phyloP scores from a whole-genome alignment of 345 rosid genomes.

The Heritiera fomes region DNA sequence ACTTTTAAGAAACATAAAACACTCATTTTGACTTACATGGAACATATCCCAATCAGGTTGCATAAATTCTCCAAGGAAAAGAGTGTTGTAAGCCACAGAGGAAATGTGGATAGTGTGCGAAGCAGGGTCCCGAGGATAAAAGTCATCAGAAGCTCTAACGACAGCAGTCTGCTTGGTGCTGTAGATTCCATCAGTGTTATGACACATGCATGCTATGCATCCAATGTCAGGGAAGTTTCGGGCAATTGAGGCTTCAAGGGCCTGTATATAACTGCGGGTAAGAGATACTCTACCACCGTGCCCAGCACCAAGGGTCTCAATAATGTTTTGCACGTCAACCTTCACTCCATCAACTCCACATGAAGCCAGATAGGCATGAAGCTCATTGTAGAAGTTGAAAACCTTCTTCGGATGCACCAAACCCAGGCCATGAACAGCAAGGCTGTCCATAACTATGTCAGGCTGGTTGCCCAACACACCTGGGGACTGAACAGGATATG shows the following conservation, averaged over 20 bases:
- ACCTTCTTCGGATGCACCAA: conserved; percentile 92
- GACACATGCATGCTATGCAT: conserved; percentile 97
- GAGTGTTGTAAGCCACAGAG: conserved; percentile 84
- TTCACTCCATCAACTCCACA: conserved; percentile 97
- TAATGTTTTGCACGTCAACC: conserved; percentile 93
- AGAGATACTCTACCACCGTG: conserved; percentile 95
- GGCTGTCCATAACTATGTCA: conserved; percentile 90
- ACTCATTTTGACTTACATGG: conserved; percentile 62
- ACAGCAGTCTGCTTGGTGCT: conserved; percentile 94
- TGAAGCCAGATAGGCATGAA: conserved; percentile 88
- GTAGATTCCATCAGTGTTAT: conserved; percentile 88
- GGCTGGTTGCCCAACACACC: conserved; percentile 94
- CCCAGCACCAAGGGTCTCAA: conserved; percentile 95
- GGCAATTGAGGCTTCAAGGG: conserved; percentile 86
- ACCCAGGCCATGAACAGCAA: conserved; percentile 85
- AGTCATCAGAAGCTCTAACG: conserved; percentile 96
- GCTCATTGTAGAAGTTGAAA: conserved; percentile 93
- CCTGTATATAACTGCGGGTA: conserved; percentile 82
- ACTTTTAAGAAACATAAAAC: neutral
- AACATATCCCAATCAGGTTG: conserved; percentile 99
- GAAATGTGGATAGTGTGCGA: conserved; percentile 96
- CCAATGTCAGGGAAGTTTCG: conserved; percentile 86
- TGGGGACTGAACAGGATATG: conserved; percentile 86
- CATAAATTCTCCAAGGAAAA: conserved; percentile 97
- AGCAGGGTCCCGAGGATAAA: conserved; percentile 89